A percentile compares a stretch with the other conserved stretches of the same genome.
Conservation (phyloP, 805 yeast genomes). For the Komagataella kurtzmanii region DNA sequence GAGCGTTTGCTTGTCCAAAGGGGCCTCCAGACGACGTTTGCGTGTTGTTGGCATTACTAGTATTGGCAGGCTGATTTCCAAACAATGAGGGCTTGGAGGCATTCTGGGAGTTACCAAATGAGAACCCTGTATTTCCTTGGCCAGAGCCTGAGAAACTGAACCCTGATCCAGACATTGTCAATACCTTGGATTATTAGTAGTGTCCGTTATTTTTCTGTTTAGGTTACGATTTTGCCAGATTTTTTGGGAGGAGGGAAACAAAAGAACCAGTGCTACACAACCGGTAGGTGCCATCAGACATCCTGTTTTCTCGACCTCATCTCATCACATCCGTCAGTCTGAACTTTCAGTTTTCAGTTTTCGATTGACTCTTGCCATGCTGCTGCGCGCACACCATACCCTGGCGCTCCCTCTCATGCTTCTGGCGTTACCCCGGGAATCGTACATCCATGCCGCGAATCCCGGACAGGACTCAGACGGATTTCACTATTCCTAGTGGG, state of each 20-base stretch:
- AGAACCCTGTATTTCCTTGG: neutral
- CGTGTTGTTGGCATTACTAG: constrained; percentile 1
- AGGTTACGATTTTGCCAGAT: neutral
- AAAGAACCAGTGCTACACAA: neutral
- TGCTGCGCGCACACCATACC: neutral
- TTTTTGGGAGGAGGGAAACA: neutral
- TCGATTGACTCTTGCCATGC: neutral
- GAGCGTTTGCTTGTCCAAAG: neutral
- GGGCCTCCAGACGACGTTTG: constrained; percentile 1
- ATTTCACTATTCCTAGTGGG: neutral
- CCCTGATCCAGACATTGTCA: neutral
- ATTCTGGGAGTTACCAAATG: constrained; percentile 1
- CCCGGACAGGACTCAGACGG: neutral
- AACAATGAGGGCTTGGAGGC: constrained; percentile 3
- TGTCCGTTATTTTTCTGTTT: neutral
- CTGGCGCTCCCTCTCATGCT: neutral
- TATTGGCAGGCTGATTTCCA: neutral
- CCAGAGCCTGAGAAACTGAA: constrained; percentile 6
- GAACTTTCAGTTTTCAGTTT: no score
- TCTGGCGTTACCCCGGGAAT: neutral
- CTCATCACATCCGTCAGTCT: neutral
- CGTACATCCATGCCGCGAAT: neutral
- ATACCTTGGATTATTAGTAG: neutral
- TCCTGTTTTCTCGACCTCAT: neutral
- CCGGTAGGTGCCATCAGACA: neutral